Conservation (phyloP, 805 yeast genomes). For the Citeromyces nyonsensis region DNA sequence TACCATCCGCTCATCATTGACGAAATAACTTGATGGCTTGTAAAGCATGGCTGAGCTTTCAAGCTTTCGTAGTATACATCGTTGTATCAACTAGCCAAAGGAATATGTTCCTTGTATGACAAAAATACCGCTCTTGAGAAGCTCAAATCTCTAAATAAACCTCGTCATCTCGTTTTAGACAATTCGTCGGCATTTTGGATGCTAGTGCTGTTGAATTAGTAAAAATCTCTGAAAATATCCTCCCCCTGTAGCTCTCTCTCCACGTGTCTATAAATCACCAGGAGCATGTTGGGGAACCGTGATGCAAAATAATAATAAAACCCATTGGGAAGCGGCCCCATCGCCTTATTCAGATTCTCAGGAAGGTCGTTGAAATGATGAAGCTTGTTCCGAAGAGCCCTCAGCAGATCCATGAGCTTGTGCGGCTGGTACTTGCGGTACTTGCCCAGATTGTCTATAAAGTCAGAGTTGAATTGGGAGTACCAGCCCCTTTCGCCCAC, state of each 20-base stretch:
- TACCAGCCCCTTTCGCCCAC: slow-evolving; percentile 68
- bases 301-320: slow-evolving; percentile 62
- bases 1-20: no score
- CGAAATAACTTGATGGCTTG: no score
- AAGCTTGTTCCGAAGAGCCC: slow-evolving; percentile 86
- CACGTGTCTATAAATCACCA: slow-evolving; percentile 58
- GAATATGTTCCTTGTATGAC: no score
- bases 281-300: slow-evolving; percentile 65
- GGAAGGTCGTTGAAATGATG: slow-evolving; percentile 93
- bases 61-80: no score
- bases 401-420: slow-evolving; percentile 67
- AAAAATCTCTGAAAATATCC: slow-evolving; percentile 34
- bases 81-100: no score
- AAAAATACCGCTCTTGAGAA: no score
- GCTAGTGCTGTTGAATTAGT: no score
- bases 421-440: slow-evolving; percentile 77
- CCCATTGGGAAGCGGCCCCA: slow-evolving; percentile 77
- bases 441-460: slow-evolving; percentile 76
- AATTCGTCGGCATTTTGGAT: no score
- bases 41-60: no score
- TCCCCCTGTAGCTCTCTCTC: slow-evolving; percentile 44
- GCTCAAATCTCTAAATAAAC: no score
- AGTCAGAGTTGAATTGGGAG: slow-evolving; percentile 46
- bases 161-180: no score
- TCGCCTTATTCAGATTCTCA: slow-evolving; percentile 35